A percentile compares a stretch with the other conserved stretches of the same genome.
Evolutionary conservation across 163 green algal species (phyloP).

Genomic region (Scenedesmus sp.): DNA sequence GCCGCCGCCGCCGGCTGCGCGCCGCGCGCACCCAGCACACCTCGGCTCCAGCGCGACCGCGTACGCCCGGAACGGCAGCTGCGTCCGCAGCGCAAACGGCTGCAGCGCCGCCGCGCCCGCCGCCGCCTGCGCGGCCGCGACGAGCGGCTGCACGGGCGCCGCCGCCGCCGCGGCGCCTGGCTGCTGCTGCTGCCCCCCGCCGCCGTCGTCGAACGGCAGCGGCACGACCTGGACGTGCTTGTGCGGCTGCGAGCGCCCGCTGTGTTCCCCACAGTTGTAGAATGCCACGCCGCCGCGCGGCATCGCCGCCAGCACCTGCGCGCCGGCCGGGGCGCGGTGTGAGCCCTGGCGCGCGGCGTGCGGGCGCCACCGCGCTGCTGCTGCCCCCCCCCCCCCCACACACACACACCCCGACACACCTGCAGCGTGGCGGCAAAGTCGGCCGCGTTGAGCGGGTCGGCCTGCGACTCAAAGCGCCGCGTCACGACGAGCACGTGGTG

Average conservation of each 20-base stretch:
- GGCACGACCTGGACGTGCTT: constrained; percentile 93
- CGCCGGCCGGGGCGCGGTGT: neutral
- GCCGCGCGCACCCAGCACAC: constrained; percentile 14
- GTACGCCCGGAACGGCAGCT: constrained; percentile 63
- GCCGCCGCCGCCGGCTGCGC: neutral
- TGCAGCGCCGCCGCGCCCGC: constrained; percentile 24
- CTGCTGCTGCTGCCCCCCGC: constrained; percentile 22
- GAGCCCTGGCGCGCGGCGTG: too few relatives aligned
- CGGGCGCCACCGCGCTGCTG: too few relatives aligned
- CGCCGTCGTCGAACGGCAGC: constrained; percentile 62
- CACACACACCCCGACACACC: constrained; percentile 25
- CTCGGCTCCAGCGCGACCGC: constrained; percentile 43
- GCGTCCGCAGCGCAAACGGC: constrained; percentile 45
- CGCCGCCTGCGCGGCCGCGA: constrained; percentile 8
- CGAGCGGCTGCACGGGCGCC: neutral
- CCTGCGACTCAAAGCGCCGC: constrained; percentile 71
- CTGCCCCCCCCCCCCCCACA: too few relatives aligned
- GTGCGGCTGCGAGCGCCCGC: constrained; percentile 87
- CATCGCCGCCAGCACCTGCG: constrained; percentile 54
- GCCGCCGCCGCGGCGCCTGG: neutral
- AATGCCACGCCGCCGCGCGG: constrained; percentile 83
- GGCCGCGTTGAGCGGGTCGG: constrained; percentile 57
- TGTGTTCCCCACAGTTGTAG: constrained; percentile 86
- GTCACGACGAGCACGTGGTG: constrained; percentile 88
- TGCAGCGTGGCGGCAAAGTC: constrained; percentile 72